Evolutionary conservation across 208 protist species (phyloP), one percentile per base, ranked within the genome.

Genomic region (Leishmania lainsoni): DNA sequence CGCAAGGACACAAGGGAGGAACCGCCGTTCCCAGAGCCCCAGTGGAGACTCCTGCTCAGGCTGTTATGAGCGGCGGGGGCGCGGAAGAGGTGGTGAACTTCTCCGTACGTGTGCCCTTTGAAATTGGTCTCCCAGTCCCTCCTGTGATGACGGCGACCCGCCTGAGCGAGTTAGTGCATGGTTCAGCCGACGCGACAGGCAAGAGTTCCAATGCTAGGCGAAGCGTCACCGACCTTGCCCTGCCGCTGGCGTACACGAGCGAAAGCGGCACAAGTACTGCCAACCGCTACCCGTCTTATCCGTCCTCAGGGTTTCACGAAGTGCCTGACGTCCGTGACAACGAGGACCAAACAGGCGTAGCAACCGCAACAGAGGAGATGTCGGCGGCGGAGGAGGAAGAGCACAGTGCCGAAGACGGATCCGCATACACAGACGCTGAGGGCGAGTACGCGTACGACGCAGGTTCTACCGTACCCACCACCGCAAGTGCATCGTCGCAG

Each of bases 291-390:
- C 71, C 82, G 35, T 86, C 82, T 16, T 76, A 74, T 70, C 61
- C 82, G 48, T 86, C 82, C 35, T 85, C 85, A 17, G 79, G 69
- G 56, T 79, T 83, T 17, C 80, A 87, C 54, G 83, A 81, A 48
- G 78, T 79, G 29, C 52, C 75, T 9, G 79, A 85, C 71, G 80
- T 74, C 48, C 54, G 42, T 4, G 81, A 86, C 65, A 74, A 49
- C 29, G 71, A 22, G 22, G 79, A 80, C 39, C 75, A 49, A n/a
- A 52, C 45, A 3, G 45, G 58, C 12, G 80, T 74, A 2, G 81
- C 45, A 29, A 75, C 54, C 3, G 61, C 22, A n/a, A 78, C 71
- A n/a, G 80, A 81, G 32, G 80, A 70, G 49, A 69, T 61, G 35
- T 66, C 63, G 3, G 56, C 56, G 1, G 78, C 42, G 32, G 74